phyloP scores from a whole-genome alignment of 176 grass and related monocot species.

The Raddia distichophylla region DNA sequence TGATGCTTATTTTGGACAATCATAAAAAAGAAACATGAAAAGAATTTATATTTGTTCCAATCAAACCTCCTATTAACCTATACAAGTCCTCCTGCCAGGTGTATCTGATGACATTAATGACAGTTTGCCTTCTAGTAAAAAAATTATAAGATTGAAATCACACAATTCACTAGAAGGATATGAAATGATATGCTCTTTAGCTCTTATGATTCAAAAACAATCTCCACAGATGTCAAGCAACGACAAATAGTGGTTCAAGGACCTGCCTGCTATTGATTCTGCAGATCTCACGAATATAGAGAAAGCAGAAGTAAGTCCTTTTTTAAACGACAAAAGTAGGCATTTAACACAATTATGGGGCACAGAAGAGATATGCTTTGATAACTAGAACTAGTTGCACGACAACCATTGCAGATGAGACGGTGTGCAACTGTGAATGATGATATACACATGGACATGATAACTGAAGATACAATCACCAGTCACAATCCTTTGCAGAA shows the following conservation, averaged over 20 bases:
- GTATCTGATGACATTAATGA: conserved; percentile 14
- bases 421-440: background rate
- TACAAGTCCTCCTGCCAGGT: background rate
- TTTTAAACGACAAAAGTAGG: background rate
- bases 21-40: background rate
- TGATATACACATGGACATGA: conserved; percentile 17
- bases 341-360: background rate
- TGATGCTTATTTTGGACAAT: background rate
- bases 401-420: background rate
- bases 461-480: background rate
- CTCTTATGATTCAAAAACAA: background rate
- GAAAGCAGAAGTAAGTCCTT: background rate
- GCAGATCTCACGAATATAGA: background rate
- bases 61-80: no score
- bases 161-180: background rate
- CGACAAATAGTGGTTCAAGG: background rate
- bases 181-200: background rate
- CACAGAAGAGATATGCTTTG: conserved; percentile 13
- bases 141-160: no score
- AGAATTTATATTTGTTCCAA: background rate
- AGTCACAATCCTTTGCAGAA: conserved; percentile 1
- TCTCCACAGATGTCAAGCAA: no score
- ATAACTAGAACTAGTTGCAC: background rate
- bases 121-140: no score
- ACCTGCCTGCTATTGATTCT: background rate